phyloP scores from a whole-genome alignment of 2,329 filamentous ascomycete genomes.

The Trichoderma afroharzianum region DNA sequence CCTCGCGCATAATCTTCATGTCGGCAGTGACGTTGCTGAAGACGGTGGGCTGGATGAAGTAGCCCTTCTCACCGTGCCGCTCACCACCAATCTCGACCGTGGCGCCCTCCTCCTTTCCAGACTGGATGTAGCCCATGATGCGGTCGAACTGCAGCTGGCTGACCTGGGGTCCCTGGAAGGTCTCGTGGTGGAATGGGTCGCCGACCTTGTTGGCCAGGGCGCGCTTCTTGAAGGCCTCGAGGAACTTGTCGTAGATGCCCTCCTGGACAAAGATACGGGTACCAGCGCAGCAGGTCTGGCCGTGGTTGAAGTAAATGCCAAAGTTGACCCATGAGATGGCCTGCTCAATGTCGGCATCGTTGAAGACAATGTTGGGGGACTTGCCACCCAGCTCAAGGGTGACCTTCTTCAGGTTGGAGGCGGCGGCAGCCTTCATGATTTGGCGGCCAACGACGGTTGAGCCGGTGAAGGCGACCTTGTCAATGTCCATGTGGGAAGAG shows the following conservation, averaged over 20 bases:
- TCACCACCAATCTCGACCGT: conserved; percentile 54
- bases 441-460: conserved; percentile 68
- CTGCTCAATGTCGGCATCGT: conserved; percentile 73
- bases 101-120: conserved; percentile 57
- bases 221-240: conserved; percentile 74
- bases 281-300: conserved; percentile 68
- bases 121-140: conserved; percentile 79
- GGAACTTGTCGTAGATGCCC: conserved; percentile 81
- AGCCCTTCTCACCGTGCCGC: conserved; percentile 69
- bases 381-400: conserved; percentile 78
- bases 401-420: conserved; percentile 78
- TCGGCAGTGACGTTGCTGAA: conserved; percentile 76
- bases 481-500: conserved; percentile 71
- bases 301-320: conserved; percentile 63
- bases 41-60: conserved; percentile 90
- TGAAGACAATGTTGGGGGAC: conserved; percentile 76
- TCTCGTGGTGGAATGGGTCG: conserved; percentile 73
- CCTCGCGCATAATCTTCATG: conserved; percentile 90
- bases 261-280: conserved; percentile 86
- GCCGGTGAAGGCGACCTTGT: conserved; percentile 82
- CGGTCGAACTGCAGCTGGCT: conserved; percentile 82
- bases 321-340: conserved; percentile 76
- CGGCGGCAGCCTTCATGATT: conserved; percentile 77
- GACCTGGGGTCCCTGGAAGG: conserved; percentile 87
- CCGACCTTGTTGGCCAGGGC: conserved; percentile 73